These are phyloP conservation scores for Lotmaria passim DNA, from an alignment of 208 protist species.

Conservation along the genomic window DNA sequence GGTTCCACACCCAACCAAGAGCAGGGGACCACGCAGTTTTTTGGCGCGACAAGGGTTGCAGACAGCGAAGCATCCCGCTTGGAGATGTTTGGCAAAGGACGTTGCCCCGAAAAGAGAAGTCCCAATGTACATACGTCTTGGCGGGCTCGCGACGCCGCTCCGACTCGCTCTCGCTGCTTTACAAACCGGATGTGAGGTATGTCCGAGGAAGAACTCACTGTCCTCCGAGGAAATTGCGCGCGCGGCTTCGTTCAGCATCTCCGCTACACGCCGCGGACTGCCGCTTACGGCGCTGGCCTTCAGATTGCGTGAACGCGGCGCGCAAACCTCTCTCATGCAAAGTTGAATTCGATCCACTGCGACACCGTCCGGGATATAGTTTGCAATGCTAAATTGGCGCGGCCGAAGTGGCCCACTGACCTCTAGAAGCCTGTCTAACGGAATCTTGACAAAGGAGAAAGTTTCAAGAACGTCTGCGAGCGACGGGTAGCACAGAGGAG, in stretches of 20 bases:
- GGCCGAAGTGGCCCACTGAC: conserved; percentile 74
- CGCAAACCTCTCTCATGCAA: conserved; percentile 43
- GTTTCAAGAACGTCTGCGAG: conserved; percentile 72
- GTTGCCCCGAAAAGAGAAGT: conserved; percentile 66
- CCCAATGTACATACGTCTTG: conserved; percentile 48
- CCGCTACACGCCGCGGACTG: conserved; percentile 24
- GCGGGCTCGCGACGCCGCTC: neutral
- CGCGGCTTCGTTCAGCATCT: conserved; percentile 37
- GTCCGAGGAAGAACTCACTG: conserved; percentile 33
- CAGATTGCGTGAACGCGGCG: conserved; percentile 23
- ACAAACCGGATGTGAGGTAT: conserved; percentile 41
- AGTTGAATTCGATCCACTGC: conserved; percentile 29
- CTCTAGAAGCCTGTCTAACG: conserved; percentile 80
- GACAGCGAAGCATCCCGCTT: conserved; percentile 20
- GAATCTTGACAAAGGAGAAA: conserved; percentile 77
- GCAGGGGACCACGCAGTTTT: conserved; percentile 31
- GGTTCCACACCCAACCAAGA: conserved; percentile 78
- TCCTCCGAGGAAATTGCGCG: neutral
- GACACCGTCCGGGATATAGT: conserved; percentile 11
- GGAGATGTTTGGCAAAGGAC: conserved; percentile 54
- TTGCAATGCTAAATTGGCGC: conserved; percentile 75
- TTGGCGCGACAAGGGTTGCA: neutral
- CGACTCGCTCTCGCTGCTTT: conserved; percentile 16
- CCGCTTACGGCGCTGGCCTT: neutral
- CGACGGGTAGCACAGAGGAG: conserved; percentile 72